Base-by-base conservation (phyloP, 2,329 filamentous ascomycete species). In the Aspergillus tamarii region DNA sequence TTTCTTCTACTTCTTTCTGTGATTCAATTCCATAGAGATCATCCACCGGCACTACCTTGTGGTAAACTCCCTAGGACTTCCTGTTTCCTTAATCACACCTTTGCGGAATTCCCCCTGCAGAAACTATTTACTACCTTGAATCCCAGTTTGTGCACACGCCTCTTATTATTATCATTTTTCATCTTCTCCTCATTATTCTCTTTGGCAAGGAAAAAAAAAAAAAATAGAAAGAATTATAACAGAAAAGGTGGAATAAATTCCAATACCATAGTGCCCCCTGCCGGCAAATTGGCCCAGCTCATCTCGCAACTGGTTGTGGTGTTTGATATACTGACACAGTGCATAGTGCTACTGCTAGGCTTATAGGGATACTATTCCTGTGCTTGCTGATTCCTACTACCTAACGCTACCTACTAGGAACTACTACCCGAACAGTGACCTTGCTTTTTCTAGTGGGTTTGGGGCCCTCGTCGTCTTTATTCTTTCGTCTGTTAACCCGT, bases 301-400 rank as follows among this genome's bases (percentile, higher is more conserved):
- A 54, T 53, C 59, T 62, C 57, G 57, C 62, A 62, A 36, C 53
- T 10, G 21, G 45, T 34, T 54, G 63, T 55, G 59, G 50, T 71
- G 65, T 61, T 69, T 67, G 57, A 67, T 66, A 58, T 66, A 67
- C 67, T 72, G 64, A 66, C 60, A 55, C 50, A 41, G 55, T 65
- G 62, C 66, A 67, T 67, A 56, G 59, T 64, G 57, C 66, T 69
- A 71, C 67, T 65, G 66, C 58, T 62, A 70, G 65, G 67, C 60
- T 34, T 52, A 64, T 61, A 56, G 58, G 60, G 61, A 63, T 61
- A 32, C 65, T 63, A 64, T 64, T 62, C 53, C 58, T 59, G 64
- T 61, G 50, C 63, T 63, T 66, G 62, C 61, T 64, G 59, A 63
- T 62, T 61, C 43, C 53, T 50, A 65, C 56, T 59, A 62, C 53